phyloP scores from a whole-genome alignment of 768 basidiomycete species.

The Fibroporia radiculosa region DNA sequence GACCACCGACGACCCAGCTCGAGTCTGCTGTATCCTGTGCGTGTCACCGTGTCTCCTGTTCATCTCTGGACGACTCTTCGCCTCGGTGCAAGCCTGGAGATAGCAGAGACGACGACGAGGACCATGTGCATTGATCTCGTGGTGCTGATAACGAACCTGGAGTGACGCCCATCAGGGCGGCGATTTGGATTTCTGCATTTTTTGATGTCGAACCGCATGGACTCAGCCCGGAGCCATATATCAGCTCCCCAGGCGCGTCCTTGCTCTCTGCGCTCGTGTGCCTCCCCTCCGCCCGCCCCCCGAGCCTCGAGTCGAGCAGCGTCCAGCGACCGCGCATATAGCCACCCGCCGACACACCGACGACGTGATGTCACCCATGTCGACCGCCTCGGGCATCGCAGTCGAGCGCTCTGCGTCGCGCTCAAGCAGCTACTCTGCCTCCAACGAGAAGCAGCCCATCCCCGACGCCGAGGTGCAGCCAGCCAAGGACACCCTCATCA shows the following conservation, averaged over 20 bases:
- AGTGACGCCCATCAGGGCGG: background rate
- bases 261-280: slow-evolving; percentile 9
- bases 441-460: slow-evolving; percentile 19
- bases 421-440: slow-evolving; percentile 14
- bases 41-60: too few relatives aligned
- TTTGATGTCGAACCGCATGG: slow-evolving; percentile 6
- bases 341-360: too few relatives aligned
- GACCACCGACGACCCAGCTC: too few relatives aligned
- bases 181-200: too few relatives aligned
- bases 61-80: too few relatives aligned
- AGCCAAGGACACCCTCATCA: slow-evolving; percentile 9
- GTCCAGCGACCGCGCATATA: too few relatives aligned
- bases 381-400: background rate
- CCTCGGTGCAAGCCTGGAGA: too few relatives aligned
- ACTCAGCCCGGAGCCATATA: background rate
- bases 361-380: background rate
- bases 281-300: slow-evolving; percentile 4
- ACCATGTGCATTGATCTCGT: too few relatives aligned
- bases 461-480: slow-evolving; percentile 15
- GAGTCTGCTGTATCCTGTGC: too few relatives aligned
- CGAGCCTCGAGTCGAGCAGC: too few relatives aligned
- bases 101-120: too few relatives aligned
- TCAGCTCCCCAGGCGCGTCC: background rate
- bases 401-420: slow-evolving; percentile 18
- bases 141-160: background rate